A percentile compares a stretch with the other conserved stretches of the same genome.
Conservation (phyloP, 371 early-diverging fungal genomes). For the Mucor piriformis region DNA sequence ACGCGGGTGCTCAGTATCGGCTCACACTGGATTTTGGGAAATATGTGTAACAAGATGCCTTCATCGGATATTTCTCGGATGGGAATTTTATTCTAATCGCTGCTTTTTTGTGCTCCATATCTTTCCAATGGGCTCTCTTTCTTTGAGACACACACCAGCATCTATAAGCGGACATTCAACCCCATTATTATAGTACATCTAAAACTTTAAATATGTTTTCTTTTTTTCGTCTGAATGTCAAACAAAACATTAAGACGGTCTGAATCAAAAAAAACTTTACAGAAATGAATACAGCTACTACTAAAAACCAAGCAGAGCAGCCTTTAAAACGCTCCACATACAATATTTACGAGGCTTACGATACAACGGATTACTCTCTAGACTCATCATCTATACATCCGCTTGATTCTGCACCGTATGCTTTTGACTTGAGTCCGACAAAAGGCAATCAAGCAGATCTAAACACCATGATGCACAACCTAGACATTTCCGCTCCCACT, state of each 20-base stretch:
- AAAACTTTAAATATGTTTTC: too few relatives aligned
- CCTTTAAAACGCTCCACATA: constrained; percentile 11
- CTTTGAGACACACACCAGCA: too few relatives aligned
- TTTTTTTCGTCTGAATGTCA: not conserved
- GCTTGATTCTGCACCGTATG: not conserved
- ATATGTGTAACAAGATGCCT: too few relatives aligned
- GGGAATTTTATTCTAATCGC: too few relatives aligned
- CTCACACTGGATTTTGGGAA: too few relatives aligned
- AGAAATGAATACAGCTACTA: constrained; percentile 1
- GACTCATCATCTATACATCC: constrained; percentile 7
- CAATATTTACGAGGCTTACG: constrained; percentile 9
- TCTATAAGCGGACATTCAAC: too few relatives aligned
- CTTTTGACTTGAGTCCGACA: not conserved
- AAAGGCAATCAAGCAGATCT: not conserved
- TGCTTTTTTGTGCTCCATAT: too few relatives aligned
- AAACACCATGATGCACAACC: not conserved
- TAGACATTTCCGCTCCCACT: not conserved
- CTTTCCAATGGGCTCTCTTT: too few relatives aligned
- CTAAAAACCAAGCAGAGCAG: not conserved
- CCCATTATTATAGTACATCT: too few relatives aligned
- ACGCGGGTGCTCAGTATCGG: too few relatives aligned
- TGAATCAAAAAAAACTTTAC: not conserved
- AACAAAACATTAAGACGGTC: not conserved
- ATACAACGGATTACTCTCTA: not conserved
- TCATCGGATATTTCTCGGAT: too few relatives aligned